phyloP scores from a whole-genome alignment of 306 rosid species.

The Trifolium subterraneum region DNA sequence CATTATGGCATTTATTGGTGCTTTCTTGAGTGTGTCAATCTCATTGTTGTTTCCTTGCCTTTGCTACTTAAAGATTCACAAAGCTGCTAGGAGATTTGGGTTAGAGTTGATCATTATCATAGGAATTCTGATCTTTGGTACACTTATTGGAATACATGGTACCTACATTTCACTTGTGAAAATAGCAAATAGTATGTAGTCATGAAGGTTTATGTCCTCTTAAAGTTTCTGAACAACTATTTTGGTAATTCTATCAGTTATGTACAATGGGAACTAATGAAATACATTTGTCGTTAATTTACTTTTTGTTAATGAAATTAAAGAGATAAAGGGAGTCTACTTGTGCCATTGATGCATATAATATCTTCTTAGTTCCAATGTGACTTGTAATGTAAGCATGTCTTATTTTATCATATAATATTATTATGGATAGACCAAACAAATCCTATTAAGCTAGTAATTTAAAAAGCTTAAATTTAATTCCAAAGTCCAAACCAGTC shows the following conservation, averaged over 20 bases:
- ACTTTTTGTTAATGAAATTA: not conserved
- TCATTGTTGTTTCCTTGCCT: conserved; percentile 67
- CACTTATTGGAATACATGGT: conserved; percentile 54
- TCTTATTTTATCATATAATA: not conserved
- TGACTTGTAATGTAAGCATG: conserved; percentile 2
- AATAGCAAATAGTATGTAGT: conserved; percentile 46
- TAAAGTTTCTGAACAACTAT: not conserved
- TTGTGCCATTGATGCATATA: conserved; percentile 49
- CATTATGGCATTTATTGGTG: conserved; percentile 71
- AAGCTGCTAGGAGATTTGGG: conserved; percentile 51
- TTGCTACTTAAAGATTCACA: conserved; percentile 70
- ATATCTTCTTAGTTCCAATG: conserved; percentile 24
- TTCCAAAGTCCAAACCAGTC: too few relatives aligned
- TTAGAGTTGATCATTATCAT: conserved; percentile 49
- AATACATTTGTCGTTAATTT: not conserved
- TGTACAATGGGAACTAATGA: not conserved
- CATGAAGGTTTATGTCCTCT: conserved; percentile 9
- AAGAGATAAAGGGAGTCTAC: not conserved
- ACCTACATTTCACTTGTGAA: conserved; percentile 56
- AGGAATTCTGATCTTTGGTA: conserved; percentile 54
- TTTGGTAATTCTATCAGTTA: not conserved
- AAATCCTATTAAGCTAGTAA: too few relatives aligned
- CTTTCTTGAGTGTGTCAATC: conserved; percentile 51
- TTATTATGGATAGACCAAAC: not conserved
- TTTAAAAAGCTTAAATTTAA: too few relatives aligned